Conservation (phyloP, 768 basidiomycete species). For the Rossbeevera mucosa region DNA sequence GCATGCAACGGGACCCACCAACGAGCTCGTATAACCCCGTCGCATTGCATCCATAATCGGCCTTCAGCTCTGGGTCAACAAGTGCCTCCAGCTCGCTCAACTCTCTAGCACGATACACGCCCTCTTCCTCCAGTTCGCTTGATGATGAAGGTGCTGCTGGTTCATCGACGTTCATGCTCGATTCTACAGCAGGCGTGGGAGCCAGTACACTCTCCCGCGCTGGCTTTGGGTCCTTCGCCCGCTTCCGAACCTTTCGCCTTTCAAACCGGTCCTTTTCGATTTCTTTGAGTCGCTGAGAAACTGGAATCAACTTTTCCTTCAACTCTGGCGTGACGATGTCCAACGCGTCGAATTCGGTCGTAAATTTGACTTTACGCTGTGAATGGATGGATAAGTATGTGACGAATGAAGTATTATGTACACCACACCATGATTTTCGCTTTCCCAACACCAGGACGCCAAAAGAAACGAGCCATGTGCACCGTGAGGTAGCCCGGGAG, state of each 20-base stretch:
- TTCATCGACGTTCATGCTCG: slow-evolving; percentile 48
- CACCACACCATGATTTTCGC: slow-evolving; percentile 88
- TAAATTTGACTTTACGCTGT: slow-evolving; percentile 90
- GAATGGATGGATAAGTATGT: neutral
- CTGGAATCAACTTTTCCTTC: slow-evolving; percentile 63
- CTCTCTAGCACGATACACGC: slow-evolving; percentile 60
- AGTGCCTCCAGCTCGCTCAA: slow-evolving; percentile 57
- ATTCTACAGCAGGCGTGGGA: slow-evolving; percentile 17
- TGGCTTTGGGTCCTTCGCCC: slow-evolving; percentile 47
- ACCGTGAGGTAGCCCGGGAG: slow-evolving; percentile 83
- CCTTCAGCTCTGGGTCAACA: slow-evolving; percentile 56
- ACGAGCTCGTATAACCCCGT: slow-evolving; percentile 89
- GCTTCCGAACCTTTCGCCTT: slow-evolving; percentile 74
- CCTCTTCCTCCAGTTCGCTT: slow-evolving; percentile 56
- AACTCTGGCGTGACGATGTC: slow-evolving; percentile 82
- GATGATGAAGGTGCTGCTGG: slow-evolving; percentile 19
- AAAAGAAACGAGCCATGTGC: slow-evolving; percentile 95
- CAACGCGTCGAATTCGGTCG: slow-evolving; percentile 79
- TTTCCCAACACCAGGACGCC: slow-evolving; percentile 90
- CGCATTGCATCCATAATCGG: slow-evolving; percentile 67
- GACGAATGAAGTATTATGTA: neutral
- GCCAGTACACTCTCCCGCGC: slow-evolving; percentile 11
- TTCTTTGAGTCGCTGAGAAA: slow-evolving; percentile 67
- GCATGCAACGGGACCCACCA: slow-evolving; percentile 46
- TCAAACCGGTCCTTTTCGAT: slow-evolving; percentile 82